Conservation (phyloP, 257 asterid species). For the Ehretia macrophylla region DNA sequence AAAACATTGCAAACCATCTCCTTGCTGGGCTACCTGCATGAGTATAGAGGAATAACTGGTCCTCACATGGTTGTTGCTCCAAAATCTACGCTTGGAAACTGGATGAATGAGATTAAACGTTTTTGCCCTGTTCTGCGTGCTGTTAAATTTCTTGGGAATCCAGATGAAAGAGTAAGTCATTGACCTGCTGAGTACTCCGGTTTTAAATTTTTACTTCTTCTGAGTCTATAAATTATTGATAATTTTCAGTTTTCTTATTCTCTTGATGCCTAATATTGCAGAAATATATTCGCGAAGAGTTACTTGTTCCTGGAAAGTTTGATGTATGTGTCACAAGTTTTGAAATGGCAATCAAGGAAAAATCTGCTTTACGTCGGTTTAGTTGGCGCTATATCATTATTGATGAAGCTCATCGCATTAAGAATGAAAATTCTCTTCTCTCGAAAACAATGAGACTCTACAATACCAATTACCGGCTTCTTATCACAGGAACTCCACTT, state of each 20-base stretch:
- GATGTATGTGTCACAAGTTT: conserved; percentile 98
- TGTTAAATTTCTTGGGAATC: conserved; percentile 95
- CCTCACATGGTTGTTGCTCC: conserved; percentile 99
- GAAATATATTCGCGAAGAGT: conserved; percentile 87
- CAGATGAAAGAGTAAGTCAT: conserved; percentile 93
- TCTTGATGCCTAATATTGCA: conserved; percentile 23
- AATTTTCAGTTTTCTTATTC: not conserved
- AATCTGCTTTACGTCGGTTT: conserved; percentile 77
- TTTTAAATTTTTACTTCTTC: not conserved
- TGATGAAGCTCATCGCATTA: conserved; percentile 98
- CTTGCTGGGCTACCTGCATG: conserved; percentile 87
- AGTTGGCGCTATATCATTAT: conserved; percentile 97
- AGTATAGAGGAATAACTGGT: conserved; percentile 95
- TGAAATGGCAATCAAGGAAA: conserved; percentile 98
- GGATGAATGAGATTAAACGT: conserved; percentile 99
- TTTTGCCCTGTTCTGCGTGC: conserved; percentile 92
- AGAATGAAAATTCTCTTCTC: conserved; percentile 94
- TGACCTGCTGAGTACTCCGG: not conserved
- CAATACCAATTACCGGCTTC: conserved; percentile 87
- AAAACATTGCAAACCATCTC: conserved; percentile 98
- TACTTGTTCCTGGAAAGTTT: conserved; percentile 95
- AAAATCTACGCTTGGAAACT: conserved; percentile 97
- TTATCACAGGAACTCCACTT: conserved; percentile 97
- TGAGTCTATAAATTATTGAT: not conserved
- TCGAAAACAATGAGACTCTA: conserved; percentile 93